Conservation (phyloP, 2,329 filamentous ascomycete genomes). For the Ceratocystis papillata region DNA sequence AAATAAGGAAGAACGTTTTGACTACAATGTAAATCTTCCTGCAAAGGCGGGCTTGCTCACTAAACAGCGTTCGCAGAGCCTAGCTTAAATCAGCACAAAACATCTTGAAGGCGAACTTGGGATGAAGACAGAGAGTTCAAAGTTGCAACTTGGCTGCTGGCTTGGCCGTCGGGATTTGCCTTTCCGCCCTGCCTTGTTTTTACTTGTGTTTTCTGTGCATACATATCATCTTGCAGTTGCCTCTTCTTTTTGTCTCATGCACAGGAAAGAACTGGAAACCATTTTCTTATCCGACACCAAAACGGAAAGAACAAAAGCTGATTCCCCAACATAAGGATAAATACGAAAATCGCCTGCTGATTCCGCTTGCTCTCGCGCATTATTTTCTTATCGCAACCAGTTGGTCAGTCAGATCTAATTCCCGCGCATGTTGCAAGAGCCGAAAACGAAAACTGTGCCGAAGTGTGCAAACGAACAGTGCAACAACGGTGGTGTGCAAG, state of each 20-base stretch:
- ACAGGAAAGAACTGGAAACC: neutral
- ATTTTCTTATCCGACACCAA: neutral
- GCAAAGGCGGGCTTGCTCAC: neutral
- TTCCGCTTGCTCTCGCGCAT: neutral
- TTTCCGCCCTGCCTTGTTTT: neutral
- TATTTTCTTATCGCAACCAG: neutral
- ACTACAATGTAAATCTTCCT: slow-evolving; percentile 6
- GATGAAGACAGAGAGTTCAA: neutral
- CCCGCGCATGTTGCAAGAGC: neutral
- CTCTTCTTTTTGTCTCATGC: neutral
- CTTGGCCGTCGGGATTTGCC: neutral
- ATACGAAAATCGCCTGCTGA: neutral
- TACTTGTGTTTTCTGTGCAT: neutral
- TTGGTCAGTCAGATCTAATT: too few species aligned
- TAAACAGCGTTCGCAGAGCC: neutral
- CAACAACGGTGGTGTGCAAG: neutral
- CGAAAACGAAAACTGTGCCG: neutral
- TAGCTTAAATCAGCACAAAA: neutral
- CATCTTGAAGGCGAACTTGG: neutral
- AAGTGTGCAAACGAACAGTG: neutral
- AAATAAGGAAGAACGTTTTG: slow-evolving; percentile 4
- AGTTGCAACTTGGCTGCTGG: neutral
- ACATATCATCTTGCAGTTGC: neutral
- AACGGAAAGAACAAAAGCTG: neutral
- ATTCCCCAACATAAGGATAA: neutral